Conservation (phyloP, 2,329 filamentous ascomycete species). For the Pyricularia sp. region DNA sequence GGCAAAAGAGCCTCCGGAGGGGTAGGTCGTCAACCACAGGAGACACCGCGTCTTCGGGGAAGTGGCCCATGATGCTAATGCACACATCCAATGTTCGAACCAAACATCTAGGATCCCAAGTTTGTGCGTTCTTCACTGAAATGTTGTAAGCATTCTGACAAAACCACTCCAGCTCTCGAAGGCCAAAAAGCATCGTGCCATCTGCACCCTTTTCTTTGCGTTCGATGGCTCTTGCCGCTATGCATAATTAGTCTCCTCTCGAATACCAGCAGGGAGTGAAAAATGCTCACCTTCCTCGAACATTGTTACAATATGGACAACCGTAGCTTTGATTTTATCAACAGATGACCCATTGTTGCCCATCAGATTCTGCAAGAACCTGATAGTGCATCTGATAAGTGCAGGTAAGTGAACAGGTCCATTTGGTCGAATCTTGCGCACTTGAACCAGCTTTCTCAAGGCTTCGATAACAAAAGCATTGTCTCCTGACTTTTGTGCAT, state of each 20-base stretch:
- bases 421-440: conserved; percentile 33
- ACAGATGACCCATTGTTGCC: conserved; percentile 15
- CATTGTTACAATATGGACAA: conserved; percentile 38
- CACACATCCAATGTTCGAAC: conserved; percentile 43
- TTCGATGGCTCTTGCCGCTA: conserved; percentile 28
- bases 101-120: conserved; percentile 39
- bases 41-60: conserved; percentile 31
- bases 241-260: background rate
- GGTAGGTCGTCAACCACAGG: conserved; percentile 33
- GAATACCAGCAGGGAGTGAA: background rate
- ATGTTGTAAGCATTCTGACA: conserved; percentile 71
- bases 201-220: conserved; percentile 23
- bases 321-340: conserved; percentile 11
- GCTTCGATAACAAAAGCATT: conserved; percentile 44
- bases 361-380: conserved; percentile 30
- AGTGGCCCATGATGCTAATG: conserved; percentile 35
- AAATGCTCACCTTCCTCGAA: conserved; percentile 29
- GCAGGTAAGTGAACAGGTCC: conserved; percentile 45
- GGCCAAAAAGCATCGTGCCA: conserved; percentile 39
- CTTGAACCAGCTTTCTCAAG: conserved; percentile 46
- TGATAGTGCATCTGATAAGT: conserved; percentile 48
- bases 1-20: conserved; percentile 53
- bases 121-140: conserved; percentile 45
- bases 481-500: conserved; percentile 56
- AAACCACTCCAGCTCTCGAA: conserved; percentile 69